These are phyloP conservation scores for Amylocarpus encephaloides DNA, from an alignment of 2,329 filamentous ascomycete genomes.

Conservation along the genomic window DNA sequence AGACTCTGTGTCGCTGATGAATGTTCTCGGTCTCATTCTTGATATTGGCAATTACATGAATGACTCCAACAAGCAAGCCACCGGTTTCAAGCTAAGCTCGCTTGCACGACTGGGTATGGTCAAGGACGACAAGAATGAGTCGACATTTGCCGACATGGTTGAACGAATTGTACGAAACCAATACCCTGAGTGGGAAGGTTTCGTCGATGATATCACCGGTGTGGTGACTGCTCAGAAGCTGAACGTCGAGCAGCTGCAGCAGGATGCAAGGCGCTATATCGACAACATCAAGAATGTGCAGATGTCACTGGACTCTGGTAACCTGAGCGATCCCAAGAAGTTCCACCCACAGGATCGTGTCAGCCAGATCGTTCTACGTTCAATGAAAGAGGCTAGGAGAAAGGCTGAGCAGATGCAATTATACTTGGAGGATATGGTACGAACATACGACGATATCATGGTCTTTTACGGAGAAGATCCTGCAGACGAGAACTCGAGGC, in stretches of 20 bases:
- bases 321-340: slow-evolving; percentile 91
- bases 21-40: slow-evolving; percentile 88
- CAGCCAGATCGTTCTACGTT: slow-evolving; percentile 80
- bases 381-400: slow-evolving; percentile 92
- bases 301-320: slow-evolving; percentile 83
- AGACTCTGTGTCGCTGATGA: slow-evolving; percentile 90
- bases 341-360: slow-evolving; percentile 98
- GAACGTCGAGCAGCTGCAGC: slow-evolving; percentile 86
- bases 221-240: slow-evolving; percentile 80
- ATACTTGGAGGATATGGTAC: slow-evolving; percentile 87
- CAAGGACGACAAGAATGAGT: slow-evolving; percentile 98
- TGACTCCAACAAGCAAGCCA: slow-evolving; percentile 96
- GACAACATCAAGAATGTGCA: slow-evolving; percentile 93
- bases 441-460: slow-evolving; percentile 92
- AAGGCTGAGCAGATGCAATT: slow-evolving; percentile 95
- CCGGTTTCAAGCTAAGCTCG: slow-evolving; percentile 95
- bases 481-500: slow-evolving; percentile 80
- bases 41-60: slow-evolving; percentile 99
- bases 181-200: slow-evolving; percentile 91
- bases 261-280: slow-evolving; percentile 87
- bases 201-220: slow-evolving; percentile 74
- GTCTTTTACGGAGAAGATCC: slow-evolving; percentile 93
- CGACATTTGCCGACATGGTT: slow-evolving; percentile 89
- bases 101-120: slow-evolving; percentile 91
- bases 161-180: slow-evolving; percentile 95